Percentiles rank a stretch among this genome's conserved stretches.
Conservation (phyloP, 768 basidiomycete genomes). For the Collybia sp. region DNA sequence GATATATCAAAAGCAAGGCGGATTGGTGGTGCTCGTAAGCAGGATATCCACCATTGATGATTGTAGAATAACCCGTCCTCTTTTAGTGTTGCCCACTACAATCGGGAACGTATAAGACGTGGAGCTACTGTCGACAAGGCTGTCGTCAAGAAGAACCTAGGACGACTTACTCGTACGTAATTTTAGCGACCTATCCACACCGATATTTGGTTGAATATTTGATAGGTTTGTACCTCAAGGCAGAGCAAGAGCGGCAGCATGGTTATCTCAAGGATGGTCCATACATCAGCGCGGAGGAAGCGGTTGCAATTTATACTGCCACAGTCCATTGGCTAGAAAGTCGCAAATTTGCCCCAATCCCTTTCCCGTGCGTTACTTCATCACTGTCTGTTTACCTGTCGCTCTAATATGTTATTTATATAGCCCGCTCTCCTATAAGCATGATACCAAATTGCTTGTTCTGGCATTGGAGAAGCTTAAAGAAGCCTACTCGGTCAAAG, state of each 20-base stretch:
- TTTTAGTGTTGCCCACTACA: constrained; percentile 88
- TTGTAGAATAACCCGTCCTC: constrained; percentile 1
- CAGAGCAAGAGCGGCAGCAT: constrained; percentile 98
- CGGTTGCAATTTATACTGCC: constrained; percentile 97
- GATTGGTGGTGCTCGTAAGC: constrained; percentile 97
- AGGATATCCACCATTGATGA: not conserved
- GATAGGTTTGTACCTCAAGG: constrained; percentile 87
- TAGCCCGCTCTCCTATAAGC: constrained; percentile 95
- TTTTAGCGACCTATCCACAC: not conserved
- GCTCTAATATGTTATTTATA: not conserved
- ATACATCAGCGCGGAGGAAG: constrained; percentile 98
- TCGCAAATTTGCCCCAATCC: constrained; percentile 96
- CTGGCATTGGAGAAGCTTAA: constrained; percentile 97
- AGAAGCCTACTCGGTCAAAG: constrained; percentile 98
- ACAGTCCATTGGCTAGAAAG: constrained; percentile 99
- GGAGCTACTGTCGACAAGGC: constrained; percentile 98
- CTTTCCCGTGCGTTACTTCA: constrained; percentile 75
- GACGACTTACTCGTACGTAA: constrained; percentile 84
- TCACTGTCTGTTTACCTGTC: not conserved
- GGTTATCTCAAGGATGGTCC: constrained; percentile 99
- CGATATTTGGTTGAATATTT: constrained; percentile 6
- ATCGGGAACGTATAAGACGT: constrained; percentile 94
- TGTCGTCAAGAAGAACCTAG: constrained; percentile 98
- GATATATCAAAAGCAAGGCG: constrained; percentile 99
- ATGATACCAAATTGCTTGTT: constrained; percentile 96